A percentile compares a stretch with the other conserved stretches of the same genome.
phyloP scores from a whole-genome alignment of 805 yeast genomes.

The Candida andamanensis region DNA sequence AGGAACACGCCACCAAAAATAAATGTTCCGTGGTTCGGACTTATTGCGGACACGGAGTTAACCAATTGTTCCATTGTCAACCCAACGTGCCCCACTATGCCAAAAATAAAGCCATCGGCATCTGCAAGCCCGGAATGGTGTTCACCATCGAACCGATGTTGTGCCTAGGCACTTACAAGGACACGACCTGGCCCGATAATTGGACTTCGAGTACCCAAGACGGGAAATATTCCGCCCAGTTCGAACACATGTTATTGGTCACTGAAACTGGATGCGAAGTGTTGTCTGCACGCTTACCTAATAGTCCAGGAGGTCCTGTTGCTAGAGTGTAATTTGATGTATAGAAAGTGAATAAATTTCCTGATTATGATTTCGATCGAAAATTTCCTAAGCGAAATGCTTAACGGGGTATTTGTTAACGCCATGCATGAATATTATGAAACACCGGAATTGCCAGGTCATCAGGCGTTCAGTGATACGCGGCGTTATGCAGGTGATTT shows the following conservation, averaged over 20 bases:
- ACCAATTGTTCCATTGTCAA: constrained; percentile 79
- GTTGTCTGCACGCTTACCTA: constrained; percentile 71
- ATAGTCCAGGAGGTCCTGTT: constrained; percentile 86
- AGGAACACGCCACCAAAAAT: constrained; percentile 74
- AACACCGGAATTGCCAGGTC: too few relatives aligned
- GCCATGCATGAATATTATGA: too few relatives aligned
- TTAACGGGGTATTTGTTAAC: too few relatives aligned
- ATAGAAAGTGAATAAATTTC: too few relatives aligned
- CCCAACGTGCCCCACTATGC: constrained; percentile 95
- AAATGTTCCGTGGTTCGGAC: constrained; percentile 84
- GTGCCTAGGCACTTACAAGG: constrained; percentile 75
- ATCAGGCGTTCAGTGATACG: too few relatives aligned
- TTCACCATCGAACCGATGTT: constrained; percentile 98
- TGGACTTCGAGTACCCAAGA: constrained; percentile 95
- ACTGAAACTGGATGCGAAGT: constrained; percentile 94
- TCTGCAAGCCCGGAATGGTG: constrained; percentile 92
- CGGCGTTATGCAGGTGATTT: too few relatives aligned
- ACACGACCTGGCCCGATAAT: constrained; percentile 91
- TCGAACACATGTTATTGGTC: constrained; percentile 87
- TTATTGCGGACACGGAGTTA: constrained; percentile 92
- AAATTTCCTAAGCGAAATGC: too few relatives aligned
- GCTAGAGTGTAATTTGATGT: constrained; percentile 38
- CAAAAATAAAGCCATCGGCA: constrained; percentile 86
- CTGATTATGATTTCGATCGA: too few relatives aligned
- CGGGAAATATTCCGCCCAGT: constrained; percentile 88